Evolutionary conservation across 73 alveolate species (phyloP).

Genomic region (Tetrahymena thermophila): DNA sequence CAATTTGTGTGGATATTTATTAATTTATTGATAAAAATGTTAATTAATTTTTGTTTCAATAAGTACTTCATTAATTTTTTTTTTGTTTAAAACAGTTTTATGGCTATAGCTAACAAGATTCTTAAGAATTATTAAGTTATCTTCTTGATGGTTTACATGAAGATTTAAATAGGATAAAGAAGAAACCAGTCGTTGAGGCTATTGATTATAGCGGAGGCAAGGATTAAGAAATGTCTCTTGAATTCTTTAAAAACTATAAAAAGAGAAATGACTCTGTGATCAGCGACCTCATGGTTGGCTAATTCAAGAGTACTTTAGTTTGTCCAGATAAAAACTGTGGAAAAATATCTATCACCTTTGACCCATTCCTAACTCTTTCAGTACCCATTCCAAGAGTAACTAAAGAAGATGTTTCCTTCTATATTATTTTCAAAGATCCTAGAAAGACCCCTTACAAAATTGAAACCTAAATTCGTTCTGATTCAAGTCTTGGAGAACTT

Average conservation of each 20-base stretch:
- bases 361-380: slow-evolving; percentile 65
- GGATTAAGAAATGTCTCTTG: slow-evolving; percentile 51
- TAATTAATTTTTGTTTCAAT: too few species aligned
- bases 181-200: slow-evolving; percentile 62
- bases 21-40: too few species aligned
- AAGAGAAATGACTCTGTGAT: slow-evolving; percentile 65
- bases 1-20: too few species aligned
- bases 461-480: background rate
- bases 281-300: slow-evolving; percentile 73
- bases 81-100: slow-evolving; percentile 7
- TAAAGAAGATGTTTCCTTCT: background rate
- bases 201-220: slow-evolving; percentile 56
- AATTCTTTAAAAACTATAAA: slow-evolving; percentile 67
- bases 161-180: slow-evolving; percentile 62
- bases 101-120: slow-evolving; percentile 67
- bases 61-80: too few species aligned
- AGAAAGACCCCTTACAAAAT: slow-evolving; percentile 13
- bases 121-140: slow-evolving; percentile 69
- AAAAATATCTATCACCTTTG: slow-evolving; percentile 65
- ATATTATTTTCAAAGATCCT: slow-evolving; percentile 7
- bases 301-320: slow-evolving; percentile 61
- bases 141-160: slow-evolving; percentile 78
- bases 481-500: slow-evolving; percentile 10
- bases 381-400: slow-evolving; percentile 23
- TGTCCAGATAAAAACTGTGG: slow-evolving; percentile 64